Evolutionary conservation across 2,329 filamentous ascomycete species (phyloP).

Genomic region (Colletotrichum tofieldiae): DNA sequence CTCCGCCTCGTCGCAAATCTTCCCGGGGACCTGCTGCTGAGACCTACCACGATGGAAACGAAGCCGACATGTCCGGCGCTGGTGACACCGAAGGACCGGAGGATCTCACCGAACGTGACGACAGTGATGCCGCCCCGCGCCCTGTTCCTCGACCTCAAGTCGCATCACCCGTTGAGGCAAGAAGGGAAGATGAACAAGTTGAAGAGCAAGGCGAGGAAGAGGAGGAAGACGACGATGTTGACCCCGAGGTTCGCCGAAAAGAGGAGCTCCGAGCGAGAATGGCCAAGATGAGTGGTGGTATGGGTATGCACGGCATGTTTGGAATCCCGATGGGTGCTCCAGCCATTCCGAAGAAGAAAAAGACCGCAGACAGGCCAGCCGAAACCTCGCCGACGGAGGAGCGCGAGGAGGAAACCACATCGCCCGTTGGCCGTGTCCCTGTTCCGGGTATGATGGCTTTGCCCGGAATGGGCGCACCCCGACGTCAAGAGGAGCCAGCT

Average conservation of each 20-base stretch:
- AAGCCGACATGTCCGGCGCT: slow-evolving; percentile 76
- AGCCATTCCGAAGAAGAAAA: slow-evolving; percentile 71
- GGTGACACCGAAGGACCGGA: slow-evolving; percentile 75
- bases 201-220: slow-evolving; percentile 75
- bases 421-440: slow-evolving; percentile 64
- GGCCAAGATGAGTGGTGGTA: slow-evolving; percentile 98
- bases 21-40: slow-evolving; percentile 62
- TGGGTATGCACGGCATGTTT: slow-evolving; percentile 97
- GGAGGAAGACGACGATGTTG: slow-evolving; percentile 88
- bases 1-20: slow-evolving; percentile 67
- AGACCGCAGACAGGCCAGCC: slow-evolving; percentile 58
- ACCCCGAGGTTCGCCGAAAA: slow-evolving; percentile 87
- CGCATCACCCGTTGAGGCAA: slow-evolving; percentile 52
- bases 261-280: slow-evolving; percentile 94
- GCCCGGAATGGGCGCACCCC: slow-evolving; percentile 79
- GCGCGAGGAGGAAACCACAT: slow-evolving; percentile 58
- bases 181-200: slow-evolving; percentile 58
- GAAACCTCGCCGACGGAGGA: slow-evolving; percentile 55
- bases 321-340: slow-evolving; percentile 76
- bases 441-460: slow-evolving; percentile 74
- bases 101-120: slow-evolving; percentile 79
- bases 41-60: slow-evolving; percentile 71
- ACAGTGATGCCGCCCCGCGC: slow-evolving; percentile 75
- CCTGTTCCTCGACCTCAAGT: slow-evolving; percentile 54
- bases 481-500: slow-evolving; percentile 59